Percentiles rank a stretch among this genome's conserved stretches.
These are phyloP conservation scores for Trichoderma sp. DNA, from an alignment of 2,329 filamentous ascomycete genomes.

Conservation along the genomic window DNA sequence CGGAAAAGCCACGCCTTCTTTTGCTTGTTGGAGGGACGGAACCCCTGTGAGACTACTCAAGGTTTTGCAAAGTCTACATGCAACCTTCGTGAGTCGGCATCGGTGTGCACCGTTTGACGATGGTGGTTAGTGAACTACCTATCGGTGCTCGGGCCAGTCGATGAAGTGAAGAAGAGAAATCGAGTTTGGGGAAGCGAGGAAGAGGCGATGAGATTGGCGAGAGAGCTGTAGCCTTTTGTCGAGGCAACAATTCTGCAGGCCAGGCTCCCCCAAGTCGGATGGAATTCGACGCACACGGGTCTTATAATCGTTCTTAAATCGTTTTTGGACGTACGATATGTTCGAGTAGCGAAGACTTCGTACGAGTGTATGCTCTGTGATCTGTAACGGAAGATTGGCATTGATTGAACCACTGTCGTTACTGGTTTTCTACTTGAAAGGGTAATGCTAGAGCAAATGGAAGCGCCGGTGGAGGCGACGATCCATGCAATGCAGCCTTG, in stretches of 20 bases:
- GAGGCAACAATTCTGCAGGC: constrained; percentile 2
- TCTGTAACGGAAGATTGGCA: not conserved
- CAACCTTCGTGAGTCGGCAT: not conserved
- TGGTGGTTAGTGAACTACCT: not conserved
- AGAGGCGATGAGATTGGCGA: too few species aligned
- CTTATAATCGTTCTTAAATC: too few species aligned
- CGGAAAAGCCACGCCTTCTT: constrained; percentile 3
- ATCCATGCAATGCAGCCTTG: constrained; percentile 9
- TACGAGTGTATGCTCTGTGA: not conserved
- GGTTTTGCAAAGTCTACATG: not conserved
- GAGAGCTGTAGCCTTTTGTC: not conserved
- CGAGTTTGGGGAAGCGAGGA: too few species aligned
- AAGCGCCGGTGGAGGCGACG: constrained; percentile 2
- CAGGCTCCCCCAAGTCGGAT: not conserved
- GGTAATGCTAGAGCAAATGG: not conserved
- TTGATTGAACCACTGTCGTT: not conserved
- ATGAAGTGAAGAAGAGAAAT: not conserved
- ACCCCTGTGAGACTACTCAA: not conserved
- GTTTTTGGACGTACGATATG: too few species aligned
- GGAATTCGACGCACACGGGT: not conserved
- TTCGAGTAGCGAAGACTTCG: not conserved
- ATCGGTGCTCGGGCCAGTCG: constrained; percentile 1
- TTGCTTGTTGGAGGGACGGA: not conserved
- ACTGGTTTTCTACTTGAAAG: too few species aligned
- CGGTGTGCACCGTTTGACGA: not conserved